phyloP scores from a whole-genome alignment of 345 rosid species.

The Murraya paniculata region DNA sequence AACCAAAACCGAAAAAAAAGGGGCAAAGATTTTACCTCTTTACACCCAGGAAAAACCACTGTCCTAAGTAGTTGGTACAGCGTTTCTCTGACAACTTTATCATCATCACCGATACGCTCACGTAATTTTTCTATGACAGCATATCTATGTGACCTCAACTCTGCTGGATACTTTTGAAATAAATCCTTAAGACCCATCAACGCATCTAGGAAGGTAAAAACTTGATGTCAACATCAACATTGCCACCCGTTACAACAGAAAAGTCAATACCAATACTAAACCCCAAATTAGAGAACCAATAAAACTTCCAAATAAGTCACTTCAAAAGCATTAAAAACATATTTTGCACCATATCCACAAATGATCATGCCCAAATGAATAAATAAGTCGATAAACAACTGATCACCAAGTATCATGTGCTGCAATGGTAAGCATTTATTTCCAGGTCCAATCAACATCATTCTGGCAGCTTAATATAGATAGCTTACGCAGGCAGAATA shows the following conservation, averaged over 20 bases:
- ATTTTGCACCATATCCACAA: not conserved
- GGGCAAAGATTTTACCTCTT: constrained; percentile 52
- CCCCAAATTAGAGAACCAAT: not conserved
- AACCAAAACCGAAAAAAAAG: constrained; percentile 1
- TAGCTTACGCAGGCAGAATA: not conserved
- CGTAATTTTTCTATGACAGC: constrained; percentile 65
- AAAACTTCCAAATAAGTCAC: not conserved
- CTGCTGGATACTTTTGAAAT: constrained; percentile 58
- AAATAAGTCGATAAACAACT: not conserved
- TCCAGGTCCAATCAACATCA: not conserved
- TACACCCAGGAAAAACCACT: constrained; percentile 59
- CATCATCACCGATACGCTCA: constrained; percentile 67
- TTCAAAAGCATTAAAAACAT: not conserved
- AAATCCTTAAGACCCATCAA: constrained; percentile 70
- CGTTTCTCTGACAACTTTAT: constrained; percentile 54
- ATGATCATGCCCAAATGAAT: not conserved
- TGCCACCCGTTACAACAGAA: not conserved
- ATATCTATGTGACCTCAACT: constrained; percentile 54
- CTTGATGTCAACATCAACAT: not conserved
- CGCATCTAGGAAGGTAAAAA: constrained; percentile 50
- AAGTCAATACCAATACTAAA: not conserved
- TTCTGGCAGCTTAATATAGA: not conserved
- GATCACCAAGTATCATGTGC: not conserved
- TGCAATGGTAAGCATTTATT: not conserved
- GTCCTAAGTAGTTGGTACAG: constrained; percentile 58